phyloP scores from a whole-genome alignment of 2,329 filamentous ascomycete genomes.

The Corinectria fuckeliana region DNA sequence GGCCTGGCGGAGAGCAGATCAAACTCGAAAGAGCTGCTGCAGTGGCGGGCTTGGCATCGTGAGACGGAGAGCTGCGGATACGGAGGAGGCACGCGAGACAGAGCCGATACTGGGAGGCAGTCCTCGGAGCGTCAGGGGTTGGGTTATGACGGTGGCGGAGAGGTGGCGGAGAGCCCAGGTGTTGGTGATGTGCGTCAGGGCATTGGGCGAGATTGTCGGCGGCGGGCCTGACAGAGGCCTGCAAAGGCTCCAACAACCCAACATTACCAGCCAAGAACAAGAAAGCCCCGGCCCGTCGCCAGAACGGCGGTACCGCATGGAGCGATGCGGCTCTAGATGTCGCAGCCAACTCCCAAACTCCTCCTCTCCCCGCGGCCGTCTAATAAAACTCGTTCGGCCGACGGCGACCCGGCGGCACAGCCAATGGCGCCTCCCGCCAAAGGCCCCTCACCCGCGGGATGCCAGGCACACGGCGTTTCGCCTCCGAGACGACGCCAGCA shows the following conservation, averaged over 20 bases:
- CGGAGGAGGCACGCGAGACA: slow-evolving; percentile 33
- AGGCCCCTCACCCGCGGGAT: slow-evolving; percentile 17
- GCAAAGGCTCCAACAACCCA: background rate
- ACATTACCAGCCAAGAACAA: no score
- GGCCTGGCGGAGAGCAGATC: slow-evolving; percentile 21
- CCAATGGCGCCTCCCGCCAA: slow-evolving; percentile 25
- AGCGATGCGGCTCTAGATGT: slow-evolving; percentile 31
- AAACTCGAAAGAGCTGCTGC: slow-evolving; percentile 34
- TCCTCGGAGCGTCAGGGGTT: slow-evolving; percentile 16
- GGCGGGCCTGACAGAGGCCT: background rate
- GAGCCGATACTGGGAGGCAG: slow-evolving; percentile 16
- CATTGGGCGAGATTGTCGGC: background rate
- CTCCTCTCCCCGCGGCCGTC: no score
- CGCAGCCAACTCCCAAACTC: slow-evolving; percentile 28
- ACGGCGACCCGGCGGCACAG: slow-evolving; percentile 20
- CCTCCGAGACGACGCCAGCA: slow-evolving; percentile 20
- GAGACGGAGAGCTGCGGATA: slow-evolving; percentile 9
- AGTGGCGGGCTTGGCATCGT: slow-evolving; percentile 23
- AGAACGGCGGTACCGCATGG: background rate
- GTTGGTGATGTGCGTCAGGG: no score
- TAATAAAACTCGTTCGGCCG: slow-evolving; percentile 6
- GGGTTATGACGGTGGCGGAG: background rate
- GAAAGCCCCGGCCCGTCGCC: background rate
- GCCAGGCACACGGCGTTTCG: slow-evolving; percentile 35
- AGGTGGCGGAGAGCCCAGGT: no score